Conservation (phyloP, 768 basidiomycete species). For the Brasilioporus rufonigricans region DNA sequence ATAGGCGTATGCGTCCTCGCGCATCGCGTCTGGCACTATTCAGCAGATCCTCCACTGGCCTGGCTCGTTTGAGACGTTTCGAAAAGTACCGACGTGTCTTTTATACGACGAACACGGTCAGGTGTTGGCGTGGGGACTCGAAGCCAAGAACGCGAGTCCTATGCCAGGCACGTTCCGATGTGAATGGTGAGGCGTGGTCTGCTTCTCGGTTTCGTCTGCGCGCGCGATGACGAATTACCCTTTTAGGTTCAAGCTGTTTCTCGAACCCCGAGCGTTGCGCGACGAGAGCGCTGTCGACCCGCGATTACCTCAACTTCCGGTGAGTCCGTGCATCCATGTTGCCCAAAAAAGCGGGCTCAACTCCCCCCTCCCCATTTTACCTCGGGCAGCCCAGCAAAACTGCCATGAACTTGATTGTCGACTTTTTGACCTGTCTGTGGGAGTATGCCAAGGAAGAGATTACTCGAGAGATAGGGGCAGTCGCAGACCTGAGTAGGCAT, state of each 20-base stretch:
- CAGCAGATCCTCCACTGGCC: slow-evolving; percentile 89
- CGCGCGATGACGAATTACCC: background rate
- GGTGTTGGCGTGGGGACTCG: slow-evolving; percentile 81
- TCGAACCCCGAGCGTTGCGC: slow-evolving; percentile 78
- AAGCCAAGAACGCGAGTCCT: slow-evolving; percentile 78
- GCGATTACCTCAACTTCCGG: slow-evolving; percentile 76
- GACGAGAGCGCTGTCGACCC: slow-evolving; percentile 71
- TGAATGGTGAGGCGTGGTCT: slow-evolving; percentile 41
- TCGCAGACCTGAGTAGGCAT: slow-evolving; percentile 76
- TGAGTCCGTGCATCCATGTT: slow-evolving; percentile 37
- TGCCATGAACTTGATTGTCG: slow-evolving; percentile 76
- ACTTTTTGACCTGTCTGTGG: slow-evolving; percentile 82
- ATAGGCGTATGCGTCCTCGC: slow-evolving; percentile 84
- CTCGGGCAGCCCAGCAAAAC: slow-evolving; percentile 62
- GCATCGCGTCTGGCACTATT: slow-evolving; percentile 73
- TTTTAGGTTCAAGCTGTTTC: slow-evolving; percentile 77
- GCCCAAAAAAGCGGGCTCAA: background rate
- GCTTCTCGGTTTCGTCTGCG: background rate
- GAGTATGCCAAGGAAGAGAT: slow-evolving; percentile 86
- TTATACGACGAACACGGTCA: slow-evolving; percentile 73
- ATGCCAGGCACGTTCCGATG: slow-evolving; percentile 61
- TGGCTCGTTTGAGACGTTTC: slow-evolving; percentile 80
- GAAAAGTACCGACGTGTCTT: slow-evolving; percentile 85
- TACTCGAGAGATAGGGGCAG: slow-evolving; percentile 80
- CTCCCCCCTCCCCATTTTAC: background rate